A percentile compares a stretch with the other conserved stretches of the same genome.
phyloP scores from a whole-genome alignment of 495 filamentous ascomycete species.

The Hypomontagnella monticulosa region DNA sequence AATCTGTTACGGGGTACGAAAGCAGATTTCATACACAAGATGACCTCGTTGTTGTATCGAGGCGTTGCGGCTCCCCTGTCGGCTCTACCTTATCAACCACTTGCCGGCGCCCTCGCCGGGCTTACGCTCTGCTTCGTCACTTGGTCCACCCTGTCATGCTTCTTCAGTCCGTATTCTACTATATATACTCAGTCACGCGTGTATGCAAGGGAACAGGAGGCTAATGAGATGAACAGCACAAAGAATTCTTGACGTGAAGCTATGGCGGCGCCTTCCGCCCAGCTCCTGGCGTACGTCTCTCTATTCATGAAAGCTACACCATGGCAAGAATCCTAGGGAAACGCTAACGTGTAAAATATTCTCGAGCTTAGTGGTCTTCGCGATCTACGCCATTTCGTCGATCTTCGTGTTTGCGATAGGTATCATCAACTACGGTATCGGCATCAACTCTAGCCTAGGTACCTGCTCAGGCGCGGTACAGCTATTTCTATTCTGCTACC shows the following conservation, averaged over 20 bases:
- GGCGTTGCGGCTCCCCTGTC: slow-evolving; percentile 3
- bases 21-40: slow-evolving; percentile 7
- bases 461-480: slow-evolving; percentile 61
- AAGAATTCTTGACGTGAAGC: slow-evolving; percentile 48
- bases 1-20: neutral
- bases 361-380: slow-evolving; percentile 53
- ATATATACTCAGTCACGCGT: neutral
- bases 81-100: slow-evolving; percentile 34
- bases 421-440: slow-evolving; percentile 60
- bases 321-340: neutral
- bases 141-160: slow-evolving; percentile 53
- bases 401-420: slow-evolving; percentile 60
- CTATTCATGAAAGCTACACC: neutral
- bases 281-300: slow-evolving; percentile 58
- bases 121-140: slow-evolving; percentile 55
- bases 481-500: slow-evolving; percentile 61
- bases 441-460: slow-evolving; percentile 51
- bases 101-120: slow-evolving; percentile 52
- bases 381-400: slow-evolving; percentile 62
- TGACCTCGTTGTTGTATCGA: slow-evolving; percentile 28
- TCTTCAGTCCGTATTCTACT: slow-evolving; percentile 52
- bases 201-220: neutral
- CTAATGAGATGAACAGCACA: slow-evolving; percentile 45
- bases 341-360: neutral
- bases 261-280: slow-evolving; percentile 56